Conservation (phyloP, 2,329 filamentous ascomycete genomes). For the Coniella vitis region DNA sequence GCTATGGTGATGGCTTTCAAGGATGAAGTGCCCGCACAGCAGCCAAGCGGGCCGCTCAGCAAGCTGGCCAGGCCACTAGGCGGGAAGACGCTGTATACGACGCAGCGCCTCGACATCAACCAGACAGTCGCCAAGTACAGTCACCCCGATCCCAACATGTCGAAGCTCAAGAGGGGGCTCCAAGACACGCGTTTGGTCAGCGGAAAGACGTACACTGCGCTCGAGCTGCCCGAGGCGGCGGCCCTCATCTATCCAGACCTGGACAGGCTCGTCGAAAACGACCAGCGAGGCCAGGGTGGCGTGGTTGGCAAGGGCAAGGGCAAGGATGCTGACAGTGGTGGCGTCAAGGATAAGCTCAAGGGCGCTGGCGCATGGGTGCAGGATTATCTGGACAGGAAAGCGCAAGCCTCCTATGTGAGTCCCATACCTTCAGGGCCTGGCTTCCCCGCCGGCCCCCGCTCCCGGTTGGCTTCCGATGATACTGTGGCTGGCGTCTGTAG, state of each 20-base stretch:
- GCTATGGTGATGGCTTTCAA: conserved; percentile 26
- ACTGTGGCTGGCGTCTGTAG: not conserved
- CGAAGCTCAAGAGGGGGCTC: conserved; percentile 22
- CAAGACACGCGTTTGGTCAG: conserved; percentile 27
- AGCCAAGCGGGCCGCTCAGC: conserved; percentile 14
- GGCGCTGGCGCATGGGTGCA: conserved; percentile 30
- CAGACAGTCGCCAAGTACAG: conserved; percentile 28
- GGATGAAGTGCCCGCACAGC: conserved; percentile 17
- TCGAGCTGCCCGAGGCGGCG: conserved; percentile 31
- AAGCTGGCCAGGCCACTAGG: conserved; percentile 13
- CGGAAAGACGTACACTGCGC: conserved; percentile 29
- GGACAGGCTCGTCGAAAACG: conserved; percentile 23
- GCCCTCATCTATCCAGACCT: conserved; percentile 32
- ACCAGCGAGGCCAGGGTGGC: conserved; percentile 16
- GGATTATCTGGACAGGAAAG: conserved; percentile 42
- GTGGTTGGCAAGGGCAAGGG: conserved; percentile 21
- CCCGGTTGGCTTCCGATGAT: not conserved
- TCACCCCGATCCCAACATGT: conserved; percentile 18
- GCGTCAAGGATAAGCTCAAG: conserved; percentile 23
- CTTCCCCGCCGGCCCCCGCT: not conserved
- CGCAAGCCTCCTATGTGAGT: conserved; percentile 37
- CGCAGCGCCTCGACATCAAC: conserved; percentile 26
- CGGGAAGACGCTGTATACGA: conserved; percentile 11
- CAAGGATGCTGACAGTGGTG: conserved; percentile 8
- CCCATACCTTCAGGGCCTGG: not conserved